Base-by-base conservation (phyloP, 176 grass and related monocot species). In the Sorghum bicolor region DNA sequence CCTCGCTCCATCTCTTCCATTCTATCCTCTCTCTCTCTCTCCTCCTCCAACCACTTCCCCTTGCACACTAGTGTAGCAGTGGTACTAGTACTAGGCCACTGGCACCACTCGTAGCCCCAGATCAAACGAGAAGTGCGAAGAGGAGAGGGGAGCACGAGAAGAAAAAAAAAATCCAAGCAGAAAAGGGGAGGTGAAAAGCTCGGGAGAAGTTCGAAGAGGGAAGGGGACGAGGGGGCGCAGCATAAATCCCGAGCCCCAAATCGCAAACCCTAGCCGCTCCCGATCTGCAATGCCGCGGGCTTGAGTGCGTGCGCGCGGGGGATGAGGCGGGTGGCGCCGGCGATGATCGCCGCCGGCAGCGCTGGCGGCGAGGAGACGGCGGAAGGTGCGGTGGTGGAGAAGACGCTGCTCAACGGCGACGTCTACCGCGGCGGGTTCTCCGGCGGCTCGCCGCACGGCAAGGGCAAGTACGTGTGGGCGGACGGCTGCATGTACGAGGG, bases 401-500 rank as follows among this genome's bases (percentile, higher is more conserved):
- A 96, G 86, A 33, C 84, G 73, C 80, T 98, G 24, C 82, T 84
- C 30, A 98, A 96, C 37, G 96, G 96, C 6, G 96, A 96, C 28
- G 80, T 96, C 2, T 98, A 98, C 82, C 40, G 72, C 16, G 96
- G 93, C 5, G 87, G 85, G 1, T 92, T 95, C 85, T 82, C 67
- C 0, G 89, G 80, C 1, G 87, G 86, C 12, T 77, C 93, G 19
- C 91, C 96, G 38, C 96, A 95, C 28, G 96, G 93, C 5, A 78
- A 84, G 81, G 96, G 96, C 50, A 98, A 98, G 89, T 98, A 98
- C 80, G 62, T 93, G 32, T 92, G 96, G 88, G 74, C 87, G 16
- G 96, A 95, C 62, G 96, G 93, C 80, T 93, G 96, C 89, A 94
- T 94, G 96, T 93, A 95, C 70, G 93, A 95, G 70, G 96, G 93